Evolutionary conservation across 73 alveolate species (phyloP).

Genomic region (Urostyla sp.): DNA sequence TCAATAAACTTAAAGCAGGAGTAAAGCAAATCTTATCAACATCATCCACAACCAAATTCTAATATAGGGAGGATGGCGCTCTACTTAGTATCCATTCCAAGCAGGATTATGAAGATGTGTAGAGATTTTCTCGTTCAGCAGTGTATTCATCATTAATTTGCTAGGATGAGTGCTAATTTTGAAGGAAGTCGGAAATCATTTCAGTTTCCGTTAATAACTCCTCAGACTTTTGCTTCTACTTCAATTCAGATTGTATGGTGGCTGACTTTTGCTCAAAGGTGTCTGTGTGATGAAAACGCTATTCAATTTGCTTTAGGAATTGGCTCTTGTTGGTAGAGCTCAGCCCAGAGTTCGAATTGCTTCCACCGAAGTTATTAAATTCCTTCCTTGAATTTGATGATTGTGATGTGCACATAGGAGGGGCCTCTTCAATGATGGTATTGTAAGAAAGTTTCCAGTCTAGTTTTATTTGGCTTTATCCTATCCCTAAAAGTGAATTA

Average conservation of each 20-base stretch:
- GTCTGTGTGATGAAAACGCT: no score
- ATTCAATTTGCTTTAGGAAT: no score
- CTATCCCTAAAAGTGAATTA: conserved; percentile 53
- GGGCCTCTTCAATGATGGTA: conserved; percentile 58
- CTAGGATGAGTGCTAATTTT: no score
- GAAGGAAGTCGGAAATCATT: no score
- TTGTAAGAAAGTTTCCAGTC: conserved; percentile 24
- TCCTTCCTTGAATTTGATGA: conserved; percentile 34
- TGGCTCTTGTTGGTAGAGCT: no score
- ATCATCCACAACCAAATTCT: conserved; percentile 64
- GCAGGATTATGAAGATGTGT: conserved; percentile 49
- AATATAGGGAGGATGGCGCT: conserved; percentile 59
- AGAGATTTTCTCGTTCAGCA: conserved; percentile 47
- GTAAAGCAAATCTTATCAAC: conserved; percentile 58
- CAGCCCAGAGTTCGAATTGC: not conserved
- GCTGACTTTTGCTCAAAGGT: no score
- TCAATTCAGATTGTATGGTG: no score
- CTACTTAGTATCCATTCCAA: conserved; percentile 73
- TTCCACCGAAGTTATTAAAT: not conserved
- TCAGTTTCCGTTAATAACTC: no score
- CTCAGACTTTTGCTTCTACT: no score
- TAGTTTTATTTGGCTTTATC: conserved; percentile 20
- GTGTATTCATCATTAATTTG: conserved; percentile 39
- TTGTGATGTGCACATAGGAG: conserved; percentile 58
- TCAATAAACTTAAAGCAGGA: conserved; percentile 45